phyloP scores from a whole-genome alignment of 768 basidiomycete species.

The Amanita fuliginea region DNA sequence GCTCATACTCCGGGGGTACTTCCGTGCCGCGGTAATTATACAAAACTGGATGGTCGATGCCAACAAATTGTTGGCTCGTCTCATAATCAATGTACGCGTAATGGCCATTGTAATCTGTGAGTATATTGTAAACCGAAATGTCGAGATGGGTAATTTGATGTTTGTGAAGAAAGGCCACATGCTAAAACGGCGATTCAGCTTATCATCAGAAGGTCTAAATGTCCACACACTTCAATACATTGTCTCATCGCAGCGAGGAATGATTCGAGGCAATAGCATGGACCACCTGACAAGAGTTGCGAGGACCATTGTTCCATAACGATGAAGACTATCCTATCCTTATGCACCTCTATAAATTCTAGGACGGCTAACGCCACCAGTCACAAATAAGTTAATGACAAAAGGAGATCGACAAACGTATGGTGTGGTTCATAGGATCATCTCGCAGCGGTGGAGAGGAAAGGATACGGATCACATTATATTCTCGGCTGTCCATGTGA shows the following conservation, averaged over 20 bases:
- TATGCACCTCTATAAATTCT: constrained; percentile 43
- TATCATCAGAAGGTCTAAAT: background rate
- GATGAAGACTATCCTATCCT: constrained; percentile 50
- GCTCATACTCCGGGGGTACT: constrained; percentile 58
- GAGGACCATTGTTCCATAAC: constrained; percentile 79
- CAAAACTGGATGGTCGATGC: constrained; percentile 23
- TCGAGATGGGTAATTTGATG: constrained; percentile 61
- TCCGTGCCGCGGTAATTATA: constrained; percentile 47
- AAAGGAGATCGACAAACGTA: constrained; percentile 39
- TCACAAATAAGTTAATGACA: constrained; percentile 2
- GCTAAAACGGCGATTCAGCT: constrained; percentile 25
- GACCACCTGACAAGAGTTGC: constrained; percentile 37
- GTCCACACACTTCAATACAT: constrained; percentile 47
- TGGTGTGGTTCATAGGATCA: constrained; percentile 65
- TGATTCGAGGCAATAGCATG: constrained; percentile 37
- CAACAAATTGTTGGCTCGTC: constrained; percentile 44
- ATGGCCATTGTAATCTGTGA: constrained; percentile 52
- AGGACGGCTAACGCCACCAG: constrained; percentile 54
- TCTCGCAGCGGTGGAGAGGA: constrained; percentile 38
- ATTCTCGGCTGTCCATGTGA: constrained; percentile 50
- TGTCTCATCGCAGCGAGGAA: constrained; percentile 53
- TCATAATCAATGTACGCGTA: constrained; percentile 74
- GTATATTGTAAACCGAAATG: constrained; percentile 57
- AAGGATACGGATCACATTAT: constrained; percentile 43
- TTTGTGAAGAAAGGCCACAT: constrained; percentile 59